phyloP scores from a whole-genome alignment of 2,329 filamentous ascomycete genomes.

The Graphilbum fragrans region DNA sequence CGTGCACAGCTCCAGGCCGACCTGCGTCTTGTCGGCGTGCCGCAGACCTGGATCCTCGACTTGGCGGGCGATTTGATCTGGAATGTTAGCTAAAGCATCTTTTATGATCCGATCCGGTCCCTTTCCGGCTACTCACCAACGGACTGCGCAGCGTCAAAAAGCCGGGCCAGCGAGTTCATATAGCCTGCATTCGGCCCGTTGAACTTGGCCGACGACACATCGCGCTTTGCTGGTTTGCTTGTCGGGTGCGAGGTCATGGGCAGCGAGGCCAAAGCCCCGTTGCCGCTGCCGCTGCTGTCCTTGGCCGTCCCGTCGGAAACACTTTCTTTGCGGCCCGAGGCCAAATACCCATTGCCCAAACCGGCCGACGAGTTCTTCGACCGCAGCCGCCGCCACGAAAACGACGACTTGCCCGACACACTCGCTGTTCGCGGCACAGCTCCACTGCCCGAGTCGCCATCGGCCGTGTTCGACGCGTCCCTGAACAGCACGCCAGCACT shows the following conservation, averaged over 20 bases:
- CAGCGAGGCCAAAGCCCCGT: constrained; percentile 49
- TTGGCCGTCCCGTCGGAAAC: neutral
- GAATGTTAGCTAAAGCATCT: neutral
- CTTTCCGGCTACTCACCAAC: constrained; percentile 58
- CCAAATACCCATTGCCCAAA: constrained; percentile 37
- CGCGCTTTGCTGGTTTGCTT: constrained; percentile 58
- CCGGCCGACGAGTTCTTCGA: constrained; percentile 73
- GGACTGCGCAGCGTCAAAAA: constrained; percentile 89
- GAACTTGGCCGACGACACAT: constrained; percentile 57
- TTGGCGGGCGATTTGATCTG: constrained; percentile 91
- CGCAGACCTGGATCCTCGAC: constrained; percentile 89
- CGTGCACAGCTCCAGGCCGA: constrained; percentile 86
- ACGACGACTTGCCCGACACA: constrained; percentile 64
- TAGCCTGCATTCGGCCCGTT: constrained; percentile 79
- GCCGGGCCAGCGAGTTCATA: constrained; percentile 76
- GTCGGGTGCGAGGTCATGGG: constrained; percentile 61
- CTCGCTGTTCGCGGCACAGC: constrained; percentile 41
- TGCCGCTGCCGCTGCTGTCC: neutral
- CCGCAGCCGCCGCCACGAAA: constrained; percentile 81
- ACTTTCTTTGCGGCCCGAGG: constrained; percentile 13
- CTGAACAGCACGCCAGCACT: constrained; percentile 64
- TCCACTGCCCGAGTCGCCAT: constrained; percentile 35
- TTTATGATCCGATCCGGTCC: neutral
- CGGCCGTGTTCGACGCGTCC: constrained; percentile 41
- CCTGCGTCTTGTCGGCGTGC: constrained; percentile 85